phyloP scores from a whole-genome alignment of 2,329 filamentous ascomycete genomes.

The Trichoderma afroharzianum region DNA sequence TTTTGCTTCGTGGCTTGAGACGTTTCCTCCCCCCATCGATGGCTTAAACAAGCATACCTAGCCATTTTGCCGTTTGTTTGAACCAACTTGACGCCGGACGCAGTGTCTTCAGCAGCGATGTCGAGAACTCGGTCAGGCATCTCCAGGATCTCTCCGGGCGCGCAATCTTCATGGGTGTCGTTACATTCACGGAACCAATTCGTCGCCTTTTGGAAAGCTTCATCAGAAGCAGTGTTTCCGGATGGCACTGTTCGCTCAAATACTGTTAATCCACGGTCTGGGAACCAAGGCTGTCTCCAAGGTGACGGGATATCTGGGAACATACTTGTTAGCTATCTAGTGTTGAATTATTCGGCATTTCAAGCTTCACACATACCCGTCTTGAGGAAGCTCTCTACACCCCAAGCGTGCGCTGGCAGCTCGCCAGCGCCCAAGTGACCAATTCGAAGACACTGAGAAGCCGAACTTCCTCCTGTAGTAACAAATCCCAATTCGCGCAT shows the following conservation, averaged over 20 bases:
- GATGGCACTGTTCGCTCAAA: not conserved
- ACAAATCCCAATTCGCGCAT: constrained; percentile 5
- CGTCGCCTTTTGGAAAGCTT: constrained; percentile 1
- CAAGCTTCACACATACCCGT: not conserved
- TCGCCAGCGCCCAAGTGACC: not conserved
- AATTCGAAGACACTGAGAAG: not conserved
- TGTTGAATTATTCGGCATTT: fast-evolving
- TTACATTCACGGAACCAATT: constrained; percentile 12
- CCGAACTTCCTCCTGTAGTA: not conserved
- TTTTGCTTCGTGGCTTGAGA: not conserved
- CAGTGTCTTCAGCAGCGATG: not conserved
- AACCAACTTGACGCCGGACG: not conserved
- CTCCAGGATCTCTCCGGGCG: not conserved
- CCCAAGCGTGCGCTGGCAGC: not conserved
- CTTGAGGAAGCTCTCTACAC: constrained; percentile 2
- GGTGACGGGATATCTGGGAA: constrained; percentile 4
- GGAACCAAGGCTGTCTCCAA: constrained; percentile 14
- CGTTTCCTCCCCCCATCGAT: constrained; percentile 7
- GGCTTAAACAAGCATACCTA: constrained; percentile 12
- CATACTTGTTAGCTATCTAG: not conserved
- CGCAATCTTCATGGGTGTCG: not conserved
- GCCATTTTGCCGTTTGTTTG: not conserved
- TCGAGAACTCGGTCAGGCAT: constrained; percentile 11
- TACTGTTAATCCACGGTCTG: constrained; percentile 3
- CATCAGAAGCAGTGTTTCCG: constrained; percentile 1